Conservation (phyloP, 768 basidiomycete species). For the Tubosaeta brunneosetosa region DNA sequence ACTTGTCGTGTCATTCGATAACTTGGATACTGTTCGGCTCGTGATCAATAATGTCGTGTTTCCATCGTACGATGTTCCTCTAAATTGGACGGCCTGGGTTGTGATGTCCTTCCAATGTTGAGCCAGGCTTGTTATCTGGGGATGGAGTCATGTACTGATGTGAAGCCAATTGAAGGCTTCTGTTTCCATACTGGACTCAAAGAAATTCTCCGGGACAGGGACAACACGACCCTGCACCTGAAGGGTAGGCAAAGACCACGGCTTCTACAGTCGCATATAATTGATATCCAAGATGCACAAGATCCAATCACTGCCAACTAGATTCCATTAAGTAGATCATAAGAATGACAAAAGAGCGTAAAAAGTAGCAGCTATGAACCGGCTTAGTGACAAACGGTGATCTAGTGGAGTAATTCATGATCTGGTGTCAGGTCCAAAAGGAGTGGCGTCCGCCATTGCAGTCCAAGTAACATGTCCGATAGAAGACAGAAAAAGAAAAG, state of each 20-base stretch:
- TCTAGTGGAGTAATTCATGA: slow-evolving; percentile 13
- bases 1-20: neutral
- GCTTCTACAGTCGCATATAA: neutral
- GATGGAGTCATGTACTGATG: no score
- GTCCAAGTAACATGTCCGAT: slow-evolving; percentile 11
- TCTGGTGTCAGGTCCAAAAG: slow-evolving; percentile 16
- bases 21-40: neutral
- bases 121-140: no score
- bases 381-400: neutral
- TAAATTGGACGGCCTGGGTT: neutral
- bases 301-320: slow-evolving; percentile 20
- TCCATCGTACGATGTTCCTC: neutral
- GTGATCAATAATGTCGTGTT: neutral
- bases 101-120: no score
- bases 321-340: slow-evolving; percentile 26
- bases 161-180: no score
- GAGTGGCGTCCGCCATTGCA: slow-evolving; percentile 12
- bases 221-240: no score
- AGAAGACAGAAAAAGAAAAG: neutral
- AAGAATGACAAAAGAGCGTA: slow-evolving; percentile 17
- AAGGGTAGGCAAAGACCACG: no score
- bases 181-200: no score
- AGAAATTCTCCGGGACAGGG: no score
- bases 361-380: slow-evolving; percentile 1
- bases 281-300: slow-evolving; percentile 6